Evolutionary conservation across 805 yeast genomes (phyloP).

Genomic region (Candida hungchunana): DNA sequence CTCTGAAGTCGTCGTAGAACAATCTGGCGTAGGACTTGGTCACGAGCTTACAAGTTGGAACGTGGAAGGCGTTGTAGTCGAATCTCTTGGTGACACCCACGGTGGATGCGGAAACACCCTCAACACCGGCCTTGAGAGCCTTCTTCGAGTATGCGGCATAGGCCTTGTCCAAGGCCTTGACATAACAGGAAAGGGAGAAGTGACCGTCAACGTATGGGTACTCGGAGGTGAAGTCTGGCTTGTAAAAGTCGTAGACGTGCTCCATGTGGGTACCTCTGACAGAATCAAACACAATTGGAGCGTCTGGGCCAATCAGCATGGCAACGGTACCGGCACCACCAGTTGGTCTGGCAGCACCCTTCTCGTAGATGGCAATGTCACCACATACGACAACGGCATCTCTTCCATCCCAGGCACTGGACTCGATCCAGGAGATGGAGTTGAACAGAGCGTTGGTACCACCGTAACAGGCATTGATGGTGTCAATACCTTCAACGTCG

Average conservation of each 20-base stretch:
- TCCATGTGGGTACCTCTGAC: conserved; percentile 92
- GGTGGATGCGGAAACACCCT: conserved; percentile 42
- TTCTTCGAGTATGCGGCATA: conserved; percentile 80
- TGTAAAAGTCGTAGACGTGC: conserved; percentile 96
- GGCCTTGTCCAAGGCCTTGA: conserved; percentile 85
- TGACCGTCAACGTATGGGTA: conserved; percentile 98
- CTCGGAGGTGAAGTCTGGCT: conserved; percentile 94
- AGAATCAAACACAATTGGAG: conserved; percentile 89
- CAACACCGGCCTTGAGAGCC: conserved; percentile 50
- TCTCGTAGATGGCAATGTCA: conserved; percentile 94
- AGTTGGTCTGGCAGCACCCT: conserved; percentile 98
- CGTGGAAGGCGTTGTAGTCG: conserved; percentile 95
- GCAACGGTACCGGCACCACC: conserved; percentile 99
- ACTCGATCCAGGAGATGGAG: conserved; percentile 93
- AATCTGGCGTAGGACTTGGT: conserved; percentile 90
- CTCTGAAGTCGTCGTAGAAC: conserved; percentile 79
- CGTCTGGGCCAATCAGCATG: conserved; percentile 91
- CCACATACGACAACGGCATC: conserved; percentile 96
- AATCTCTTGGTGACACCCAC: conserved; percentile 71
- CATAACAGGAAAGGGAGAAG: conserved; percentile 89
- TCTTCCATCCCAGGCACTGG: conserved; percentile 96
- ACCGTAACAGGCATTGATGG: conserved; percentile 96
- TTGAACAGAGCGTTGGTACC: conserved; percentile 95
- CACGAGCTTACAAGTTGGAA: conserved; percentile 95
- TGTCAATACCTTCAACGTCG: conserved; percentile 95